Conservation (phyloP, 1,284 basidiomycete genomes). For the Cutaneotrichosporon spelunceum region DNA sequence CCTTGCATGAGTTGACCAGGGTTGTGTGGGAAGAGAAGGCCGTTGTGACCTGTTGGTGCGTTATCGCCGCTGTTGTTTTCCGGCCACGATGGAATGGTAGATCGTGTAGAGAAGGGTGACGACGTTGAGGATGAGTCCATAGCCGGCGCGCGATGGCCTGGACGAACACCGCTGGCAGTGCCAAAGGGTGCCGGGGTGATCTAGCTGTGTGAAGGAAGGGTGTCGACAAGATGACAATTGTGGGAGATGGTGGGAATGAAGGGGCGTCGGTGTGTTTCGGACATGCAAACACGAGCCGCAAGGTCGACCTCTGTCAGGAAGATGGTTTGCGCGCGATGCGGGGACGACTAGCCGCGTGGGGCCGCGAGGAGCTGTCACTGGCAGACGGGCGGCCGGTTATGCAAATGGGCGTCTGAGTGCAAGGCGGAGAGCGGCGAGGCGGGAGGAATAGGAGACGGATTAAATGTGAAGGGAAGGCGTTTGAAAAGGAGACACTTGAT, state of each 20-base stretch:
- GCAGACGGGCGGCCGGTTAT: background rate
- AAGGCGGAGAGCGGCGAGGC: background rate
- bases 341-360: background rate
- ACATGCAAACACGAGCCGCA: background rate
- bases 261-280: background rate
- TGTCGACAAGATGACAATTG: background rate
- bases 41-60: constrained; percentile 7
- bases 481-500: background rate
- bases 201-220: background rate
- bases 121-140: constrained; percentile 38
- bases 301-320: background rate
- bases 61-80: constrained; percentile 29
- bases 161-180: background rate
- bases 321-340: background rate
- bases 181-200: background rate
- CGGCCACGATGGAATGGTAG: constrained; percentile 38
- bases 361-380: background rate
- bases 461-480: background rate
- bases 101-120: constrained; percentile 38
- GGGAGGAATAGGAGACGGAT: background rate
- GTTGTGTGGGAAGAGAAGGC: constrained; percentile 12
- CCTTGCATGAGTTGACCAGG: constrained; percentile 32
- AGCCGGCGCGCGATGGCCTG: constrained; percentile 9
- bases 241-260: constrained; percentile 1
- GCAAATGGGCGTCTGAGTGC: background rate